Percentiles rank a stretch among this genome's conserved stretches.
These are phyloP conservation scores for Arabis alpina DNA, from an alignment of 345 rosid species.

Conservation along the genomic window DNA sequence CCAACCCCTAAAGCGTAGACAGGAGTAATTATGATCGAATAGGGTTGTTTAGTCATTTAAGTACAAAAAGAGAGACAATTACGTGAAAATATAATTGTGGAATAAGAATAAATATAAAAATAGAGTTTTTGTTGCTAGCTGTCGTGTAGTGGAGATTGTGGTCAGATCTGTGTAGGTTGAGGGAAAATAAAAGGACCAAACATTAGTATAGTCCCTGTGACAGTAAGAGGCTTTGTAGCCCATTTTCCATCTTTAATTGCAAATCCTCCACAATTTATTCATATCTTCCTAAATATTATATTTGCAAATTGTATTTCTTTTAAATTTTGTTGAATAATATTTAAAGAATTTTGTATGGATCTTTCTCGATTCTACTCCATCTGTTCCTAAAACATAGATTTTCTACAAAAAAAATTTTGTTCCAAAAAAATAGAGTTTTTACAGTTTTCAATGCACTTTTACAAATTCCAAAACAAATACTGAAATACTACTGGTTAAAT, in stretches of 20 bases:
- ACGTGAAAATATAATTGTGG: too few species aligned
- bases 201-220: slow-evolving; percentile 15
- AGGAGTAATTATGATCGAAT: slow-evolving; percentile 39
- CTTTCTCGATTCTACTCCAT: slow-evolving; percentile 22
- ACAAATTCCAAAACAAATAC: too few species aligned
- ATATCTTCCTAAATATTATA: background rate
- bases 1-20: too few species aligned
- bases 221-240: slow-evolving; percentile 32
- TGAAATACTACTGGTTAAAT: too few species aligned
- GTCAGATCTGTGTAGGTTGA: slow-evolving; percentile 30
- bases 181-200: slow-evolving; percentile 35
- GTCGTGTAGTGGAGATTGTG: slow-evolving; percentile 40
- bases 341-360: slow-evolving; percentile 3
- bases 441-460: too few species aligned
- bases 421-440: too few species aligned
- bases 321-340: background rate
- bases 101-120: background rate
- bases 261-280: slow-evolving; percentile 15
- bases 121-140: slow-evolving; percentile 9
- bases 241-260: slow-evolving; percentile 32
- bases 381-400: too few species aligned
- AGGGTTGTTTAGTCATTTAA: slow-evolving; percentile 27
- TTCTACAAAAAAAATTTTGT: too few species aligned
- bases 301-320: background rate
- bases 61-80: too few species aligned